phyloP scores from a whole-genome alignment of 306 rosid species.

The Malus fusca region DNA sequence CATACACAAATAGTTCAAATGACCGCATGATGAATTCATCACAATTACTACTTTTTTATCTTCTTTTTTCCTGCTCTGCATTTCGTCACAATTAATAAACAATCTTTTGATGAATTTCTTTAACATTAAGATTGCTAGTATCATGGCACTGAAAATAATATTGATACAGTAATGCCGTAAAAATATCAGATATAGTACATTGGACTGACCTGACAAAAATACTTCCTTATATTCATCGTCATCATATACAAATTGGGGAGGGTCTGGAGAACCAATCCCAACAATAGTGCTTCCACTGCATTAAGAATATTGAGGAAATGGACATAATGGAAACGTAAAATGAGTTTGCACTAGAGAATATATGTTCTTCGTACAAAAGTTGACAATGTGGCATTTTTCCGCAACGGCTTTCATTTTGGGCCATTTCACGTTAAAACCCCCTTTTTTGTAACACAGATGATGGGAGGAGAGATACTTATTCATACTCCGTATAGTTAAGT shows the following conservation, averaged over 20 bases:
- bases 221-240: constrained; percentile 73
- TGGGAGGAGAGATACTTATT: not conserved
- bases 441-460: not conserved
- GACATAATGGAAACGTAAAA: not conserved
- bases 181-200: not conserved
- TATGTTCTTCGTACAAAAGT: not conserved
- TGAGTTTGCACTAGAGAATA: not conserved
- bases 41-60: not conserved
- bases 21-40: not conserved
- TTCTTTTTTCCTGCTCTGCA: not conserved
- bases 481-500: not conserved
- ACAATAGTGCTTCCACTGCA: constrained; percentile 98
- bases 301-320: constrained; percentile 24
- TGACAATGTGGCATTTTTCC: not conserved
- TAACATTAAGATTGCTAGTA: not conserved
- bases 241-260: constrained; percentile 80
- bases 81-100: not conserved
- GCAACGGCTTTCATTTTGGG: not conserved
- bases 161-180: not conserved
- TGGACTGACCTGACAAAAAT: constrained; percentile 72
- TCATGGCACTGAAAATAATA: not conserved
- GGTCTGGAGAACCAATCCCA: constrained; percentile 93
- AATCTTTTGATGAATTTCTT: not conserved
- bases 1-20: not conserved
- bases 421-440: not conserved